Conservation (phyloP, 345 rosid species). For the Ricinus communis region DNA sequence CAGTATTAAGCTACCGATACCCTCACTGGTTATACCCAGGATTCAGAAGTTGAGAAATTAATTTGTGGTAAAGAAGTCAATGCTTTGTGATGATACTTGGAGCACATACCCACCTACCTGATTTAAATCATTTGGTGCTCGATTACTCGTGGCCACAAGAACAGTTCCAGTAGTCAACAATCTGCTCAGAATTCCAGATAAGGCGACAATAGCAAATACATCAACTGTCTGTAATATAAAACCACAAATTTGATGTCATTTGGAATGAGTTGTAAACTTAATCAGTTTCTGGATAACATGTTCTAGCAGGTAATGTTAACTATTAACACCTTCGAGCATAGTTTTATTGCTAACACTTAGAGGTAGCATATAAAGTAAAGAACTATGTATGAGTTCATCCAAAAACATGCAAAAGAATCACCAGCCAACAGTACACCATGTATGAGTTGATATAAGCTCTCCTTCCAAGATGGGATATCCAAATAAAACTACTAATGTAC, state of each 20-base stretch:
- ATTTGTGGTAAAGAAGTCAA: background rate
- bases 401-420: conserved; percentile 6
- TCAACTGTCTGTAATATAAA: conserved; percentile 77
- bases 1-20: background rate
- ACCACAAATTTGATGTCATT: conserved; percentile 29
- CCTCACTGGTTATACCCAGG: background rate
- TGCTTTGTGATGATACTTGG: background rate
- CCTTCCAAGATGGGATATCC: conserved; percentile 4
- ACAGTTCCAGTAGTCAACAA: conserved; percentile 80
- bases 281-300: conserved; percentile 7
- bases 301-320: background rate
- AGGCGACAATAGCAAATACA: conserved; percentile 96
- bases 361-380: background rate
- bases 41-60: conserved; percentile 10
- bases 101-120: conserved; percentile 44
- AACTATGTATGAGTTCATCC: background rate
- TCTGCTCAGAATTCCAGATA: conserved; percentile 98
- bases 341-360: background rate
- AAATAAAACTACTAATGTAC: background rate
- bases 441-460: background rate
- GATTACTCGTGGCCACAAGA: conserved; percentile 91
- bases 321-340: background rate
- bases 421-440: background rate
- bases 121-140: conserved; percentile 85
- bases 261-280: conserved; percentile 16